Evolutionary conservation across 2,329 filamentous ascomycete species (phyloP), one percentile per base, ranked within the genome.

Genomic region (Xylaria sp.): DNA sequence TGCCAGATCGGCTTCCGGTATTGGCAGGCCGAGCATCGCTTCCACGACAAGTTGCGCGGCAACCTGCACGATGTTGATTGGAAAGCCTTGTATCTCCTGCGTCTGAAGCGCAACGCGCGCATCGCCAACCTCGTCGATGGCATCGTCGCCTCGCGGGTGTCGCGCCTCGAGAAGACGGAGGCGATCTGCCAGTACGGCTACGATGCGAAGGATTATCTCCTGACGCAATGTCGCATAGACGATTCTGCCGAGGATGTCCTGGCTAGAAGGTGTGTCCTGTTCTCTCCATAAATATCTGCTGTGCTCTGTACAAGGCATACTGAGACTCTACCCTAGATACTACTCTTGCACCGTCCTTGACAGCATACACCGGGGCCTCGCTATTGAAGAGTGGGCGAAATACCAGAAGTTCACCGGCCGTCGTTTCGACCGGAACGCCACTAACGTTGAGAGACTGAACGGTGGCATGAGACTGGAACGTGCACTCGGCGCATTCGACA

Each of bases 191-290:
- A 85, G 34, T 85, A 90, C 75, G 94, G 94, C 0, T 95, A 94
- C 76, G 94, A 98, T 82, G 92, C 91, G 55, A 98, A 98, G 79
- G 94, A 98, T 79, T 90, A 90, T 64, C 85, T 98, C 58, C 76
- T 94, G 69, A 84, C 86, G 65, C 90, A 97, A 77, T 88, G 87
- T 69, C 83, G 83, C 12, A 84, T 86, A 41, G 82, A 86, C 18
- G 86, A 91, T 13, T 84, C 88, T 50, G 84, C 83, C 4, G 88
- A 92, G 15, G 94, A 98, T 81, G 88, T 92, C 63, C 82, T 99
- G 75, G 92, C 95, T 15, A 69, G 72, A 74, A 92, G 76, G 75
- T 77, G 66, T 66, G 71, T 55, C 12, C n/a, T 54, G 23, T 46
- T 28, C 46, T 54, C 23, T 37, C n/a, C 54, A 44, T 10, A 2